These are phyloP conservation scores for Candida glucosophila DNA, from an alignment of 1,139 yeast species.

Conservation along the genomic window DNA sequence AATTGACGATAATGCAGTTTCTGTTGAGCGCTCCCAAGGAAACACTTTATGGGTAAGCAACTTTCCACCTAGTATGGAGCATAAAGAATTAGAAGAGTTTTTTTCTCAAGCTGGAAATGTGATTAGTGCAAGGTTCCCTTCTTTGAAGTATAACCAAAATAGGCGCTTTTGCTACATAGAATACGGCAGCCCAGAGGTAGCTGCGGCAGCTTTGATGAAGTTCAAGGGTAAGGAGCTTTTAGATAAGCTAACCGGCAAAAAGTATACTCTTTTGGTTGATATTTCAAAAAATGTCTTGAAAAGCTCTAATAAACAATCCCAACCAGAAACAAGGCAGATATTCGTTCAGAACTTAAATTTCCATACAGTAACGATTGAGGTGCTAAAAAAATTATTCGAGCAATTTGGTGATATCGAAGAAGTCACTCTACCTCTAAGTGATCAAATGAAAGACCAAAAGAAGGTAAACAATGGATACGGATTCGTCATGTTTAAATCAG, in stretches of 20 bases:
- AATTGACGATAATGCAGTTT: constrained; percentile 32
- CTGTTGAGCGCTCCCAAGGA: constrained; percentile 36
- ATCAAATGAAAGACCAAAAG: constrained; percentile 17
- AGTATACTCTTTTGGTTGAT: constrained; percentile 41
- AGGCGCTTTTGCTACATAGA: constrained; percentile 78
- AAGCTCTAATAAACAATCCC: constrained; percentile 26
- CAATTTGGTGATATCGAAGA: constrained; percentile 35
- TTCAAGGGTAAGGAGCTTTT: constrained; percentile 29
- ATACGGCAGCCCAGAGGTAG: constrained; percentile 34
- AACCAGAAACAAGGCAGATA: constrained; percentile 46
- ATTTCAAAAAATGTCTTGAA: constrained; percentile 42
- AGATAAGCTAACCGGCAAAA: constrained; percentile 13
- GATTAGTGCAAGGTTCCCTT: constrained; percentile 58
- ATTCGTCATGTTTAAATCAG: constrained; percentile 36
- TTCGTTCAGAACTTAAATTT: constrained; percentile 47
- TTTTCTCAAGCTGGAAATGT: constrained; percentile 41
- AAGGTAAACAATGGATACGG: constrained; percentile 46
- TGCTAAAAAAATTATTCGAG: constrained; percentile 17
- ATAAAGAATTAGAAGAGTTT: constrained; percentile 27
- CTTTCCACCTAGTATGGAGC: constrained; percentile 52
- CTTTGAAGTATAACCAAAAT: constrained; percentile 44
- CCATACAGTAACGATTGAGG: constrained; percentile 14
- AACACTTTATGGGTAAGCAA: constrained; percentile 64
- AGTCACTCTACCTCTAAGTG: constrained; percentile 40
- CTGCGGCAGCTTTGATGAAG: constrained; percentile 35